Percentiles rank a stretch among this genome's conserved stretches.
These are phyloP conservation scores for Fonsecaea multimorphosa DNA, from an alignment of 2,329 filamentous ascomycete genomes.

Conservation along the genomic window DNA sequence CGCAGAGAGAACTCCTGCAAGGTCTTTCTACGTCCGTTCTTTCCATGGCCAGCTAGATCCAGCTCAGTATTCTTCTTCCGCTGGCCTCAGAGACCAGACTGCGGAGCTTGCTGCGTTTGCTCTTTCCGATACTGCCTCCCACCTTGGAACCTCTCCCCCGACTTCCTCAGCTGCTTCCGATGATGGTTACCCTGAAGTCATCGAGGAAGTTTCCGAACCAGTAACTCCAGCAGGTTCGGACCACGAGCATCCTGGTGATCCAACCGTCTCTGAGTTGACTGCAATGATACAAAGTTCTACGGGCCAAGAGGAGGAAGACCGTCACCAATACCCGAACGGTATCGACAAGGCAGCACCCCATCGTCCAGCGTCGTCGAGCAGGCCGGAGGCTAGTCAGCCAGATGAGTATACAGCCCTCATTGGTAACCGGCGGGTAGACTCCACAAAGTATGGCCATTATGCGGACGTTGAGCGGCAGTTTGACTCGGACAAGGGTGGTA, in stretches of 20 bases:
- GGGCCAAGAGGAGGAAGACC: conserved; percentile 39
- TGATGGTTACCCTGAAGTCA: conserved; percentile 52
- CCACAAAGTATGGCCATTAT: conserved; percentile 30
- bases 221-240: conserved; percentile 55
- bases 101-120: conserved; percentile 85
- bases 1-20: conserved; percentile 47
- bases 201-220: conserved; percentile 67
- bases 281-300: conserved; percentile 56
- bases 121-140: conserved; percentile 62
- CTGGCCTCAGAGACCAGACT: conserved; percentile 82
- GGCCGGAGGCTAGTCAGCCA: conserved; percentile 34
- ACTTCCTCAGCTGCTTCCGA: conserved; percentile 26
- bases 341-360: conserved; percentile 25
- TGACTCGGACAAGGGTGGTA: conserved; percentile 9
- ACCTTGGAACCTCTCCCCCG: conserved; percentile 31
- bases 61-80: conserved; percentile 73
- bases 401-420: conserved; percentile 38
- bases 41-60: conserved; percentile 60
- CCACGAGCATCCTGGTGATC: conserved; percentile 42
- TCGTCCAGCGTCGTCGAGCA: conserved; percentile 13
- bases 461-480: conserved; percentile 42
- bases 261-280: conserved; percentile 56
- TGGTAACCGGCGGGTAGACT: conserved; percentile 30
- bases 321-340: conserved; percentile 23
- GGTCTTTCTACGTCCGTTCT: conserved; percentile 55